Percentiles rank a stretch among this genome's conserved stretches.
phyloP scores from a whole-genome alignment of 2,329 filamentous ascomycete genomes.

The Ceratocystis diversiconidia region DNA sequence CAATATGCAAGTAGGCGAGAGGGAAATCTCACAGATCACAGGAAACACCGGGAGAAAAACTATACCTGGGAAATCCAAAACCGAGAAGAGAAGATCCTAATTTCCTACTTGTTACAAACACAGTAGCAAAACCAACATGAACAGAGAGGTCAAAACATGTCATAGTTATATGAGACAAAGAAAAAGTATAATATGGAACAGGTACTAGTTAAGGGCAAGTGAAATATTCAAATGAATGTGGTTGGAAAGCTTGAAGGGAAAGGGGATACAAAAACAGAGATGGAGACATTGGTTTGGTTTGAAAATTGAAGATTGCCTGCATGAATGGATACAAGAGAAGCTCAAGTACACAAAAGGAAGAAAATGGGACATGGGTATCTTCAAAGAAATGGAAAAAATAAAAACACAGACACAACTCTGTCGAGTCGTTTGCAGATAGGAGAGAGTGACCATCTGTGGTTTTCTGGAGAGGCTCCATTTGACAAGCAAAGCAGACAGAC shows the following conservation, averaged over 20 bases:
- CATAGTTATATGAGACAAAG: neutral
- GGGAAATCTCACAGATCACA: no score
- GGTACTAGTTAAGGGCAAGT: neutral
- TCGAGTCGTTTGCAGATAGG: neutral
- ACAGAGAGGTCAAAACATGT: neutral
- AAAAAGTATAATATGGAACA: conserved; percentile 2
- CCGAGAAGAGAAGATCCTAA: no score
- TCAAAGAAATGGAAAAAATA: conserved; percentile 2
- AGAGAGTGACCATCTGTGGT: neutral
- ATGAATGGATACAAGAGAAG: neutral
- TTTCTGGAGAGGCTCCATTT: neutral
- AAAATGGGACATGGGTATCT: conserved; percentile 4
- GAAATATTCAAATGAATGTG: conserved; percentile 7
- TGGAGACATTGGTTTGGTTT: neutral
- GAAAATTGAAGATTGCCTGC: neutral
- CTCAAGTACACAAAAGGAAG: neutral
- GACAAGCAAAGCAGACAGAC: conserved; percentile 1
- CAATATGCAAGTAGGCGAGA: no score
- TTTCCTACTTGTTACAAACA: neutral
- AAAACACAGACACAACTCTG: neutral
- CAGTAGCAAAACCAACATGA: neutral
- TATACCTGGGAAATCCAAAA: neutral
- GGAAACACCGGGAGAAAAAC: no score
- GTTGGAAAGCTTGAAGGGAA: neutral
- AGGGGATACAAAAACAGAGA: neutral